Evolutionary conservation across 805 yeast species (phyloP).

Genomic region (Kuraishia ogatae): DNA sequence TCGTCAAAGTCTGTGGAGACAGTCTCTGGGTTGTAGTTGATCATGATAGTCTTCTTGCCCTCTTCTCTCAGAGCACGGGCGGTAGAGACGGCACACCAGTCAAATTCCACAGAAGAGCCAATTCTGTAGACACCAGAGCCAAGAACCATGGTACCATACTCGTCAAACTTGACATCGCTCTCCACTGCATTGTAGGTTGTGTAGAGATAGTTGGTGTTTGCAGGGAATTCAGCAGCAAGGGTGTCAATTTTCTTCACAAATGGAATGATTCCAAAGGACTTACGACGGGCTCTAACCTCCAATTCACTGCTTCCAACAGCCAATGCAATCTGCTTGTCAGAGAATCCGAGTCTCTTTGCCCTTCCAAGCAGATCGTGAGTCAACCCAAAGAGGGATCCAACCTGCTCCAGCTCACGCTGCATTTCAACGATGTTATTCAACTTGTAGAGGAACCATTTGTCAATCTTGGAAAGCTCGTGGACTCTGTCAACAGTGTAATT

Average conservation of each 20-base stretch:
- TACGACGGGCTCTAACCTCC: conserved; percentile 77
- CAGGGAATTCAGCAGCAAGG: conserved; percentile 98
- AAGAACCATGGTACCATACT: conserved; percentile 86
- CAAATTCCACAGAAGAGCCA: conserved; percentile 97
- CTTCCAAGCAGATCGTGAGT: conserved; percentile 62
- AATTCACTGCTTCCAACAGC: conserved; percentile 69
- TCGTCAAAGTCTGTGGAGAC: conserved; percentile 98
- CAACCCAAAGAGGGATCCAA: conserved; percentile 48
- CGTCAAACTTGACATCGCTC: conserved; percentile 79
- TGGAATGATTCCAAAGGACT: conserved; percentile 73
- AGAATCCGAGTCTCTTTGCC: conserved; percentile 91
- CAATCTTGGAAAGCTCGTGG: conserved; percentile 87
- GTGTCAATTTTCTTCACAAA: conserved; percentile 97
- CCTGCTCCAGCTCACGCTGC: conserved; percentile 70
- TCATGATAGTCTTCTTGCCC: conserved; percentile 89
- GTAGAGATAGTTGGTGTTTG: conserved; percentile 90
- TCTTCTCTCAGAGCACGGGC: conserved; percentile 86
- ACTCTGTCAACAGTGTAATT: conserved; percentile 86
- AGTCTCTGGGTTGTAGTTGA: conserved; percentile 97
- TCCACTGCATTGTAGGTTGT: conserved; percentile 90
- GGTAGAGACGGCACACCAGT: conserved; percentile 98
- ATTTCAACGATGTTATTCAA: conserved; percentile 86
- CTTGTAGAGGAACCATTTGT: conserved; percentile 92
- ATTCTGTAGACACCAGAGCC: conserved; percentile 99
- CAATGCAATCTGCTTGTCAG: conserved; percentile 85